Percentiles rank a stretch among this genome's conserved stretches.
Evolutionary conservation across 305 asterid species (phyloP).

Genomic region (Fraxinus ornus): DNA sequence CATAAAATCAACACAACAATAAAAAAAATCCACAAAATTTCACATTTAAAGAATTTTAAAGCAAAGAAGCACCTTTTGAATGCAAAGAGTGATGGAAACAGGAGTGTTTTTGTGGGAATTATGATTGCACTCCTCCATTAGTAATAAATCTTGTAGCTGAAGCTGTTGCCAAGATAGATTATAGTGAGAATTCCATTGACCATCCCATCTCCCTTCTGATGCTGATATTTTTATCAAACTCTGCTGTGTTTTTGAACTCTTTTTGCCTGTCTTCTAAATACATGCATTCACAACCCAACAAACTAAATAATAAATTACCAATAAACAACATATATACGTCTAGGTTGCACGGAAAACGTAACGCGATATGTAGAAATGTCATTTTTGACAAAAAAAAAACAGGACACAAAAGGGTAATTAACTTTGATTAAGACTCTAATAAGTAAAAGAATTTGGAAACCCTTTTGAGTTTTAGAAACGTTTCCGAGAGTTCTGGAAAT

Average conservation of each 20-base stretch:
- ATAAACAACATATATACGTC: neutral
- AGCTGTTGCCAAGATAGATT: slow-evolving; percentile 51
- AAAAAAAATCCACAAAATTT: neutral
- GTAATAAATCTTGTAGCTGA: slow-evolving; percentile 50
- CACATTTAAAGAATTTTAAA: neutral
- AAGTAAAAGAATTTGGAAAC: neutral
- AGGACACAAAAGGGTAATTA: neutral
- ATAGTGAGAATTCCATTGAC: slow-evolving; percentile 58
- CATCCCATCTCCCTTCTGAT: slow-evolving; percentile 71
- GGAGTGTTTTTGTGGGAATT: slow-evolving; percentile 34
- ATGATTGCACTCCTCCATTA: slow-evolving; percentile 6
- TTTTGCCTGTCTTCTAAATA: slow-evolving; percentile 20
- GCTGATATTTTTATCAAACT: slow-evolving; percentile 61
- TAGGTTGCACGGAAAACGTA: neutral
- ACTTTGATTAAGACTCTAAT: neutral
- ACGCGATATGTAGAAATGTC: neutral
- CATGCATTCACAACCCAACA: neutral
- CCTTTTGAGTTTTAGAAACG: neutral
- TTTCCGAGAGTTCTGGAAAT: neutral
- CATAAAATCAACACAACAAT: neutral
- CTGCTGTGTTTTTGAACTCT: slow-evolving; percentile 18
- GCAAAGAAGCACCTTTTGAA: slow-evolving; percentile 1
- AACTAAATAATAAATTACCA: neutral
- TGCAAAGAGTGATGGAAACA: slow-evolving; percentile 26
- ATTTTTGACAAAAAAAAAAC: neutral